Conservation (phyloP, 345 rosid genomes). For the Camelina neglecta region DNA sequence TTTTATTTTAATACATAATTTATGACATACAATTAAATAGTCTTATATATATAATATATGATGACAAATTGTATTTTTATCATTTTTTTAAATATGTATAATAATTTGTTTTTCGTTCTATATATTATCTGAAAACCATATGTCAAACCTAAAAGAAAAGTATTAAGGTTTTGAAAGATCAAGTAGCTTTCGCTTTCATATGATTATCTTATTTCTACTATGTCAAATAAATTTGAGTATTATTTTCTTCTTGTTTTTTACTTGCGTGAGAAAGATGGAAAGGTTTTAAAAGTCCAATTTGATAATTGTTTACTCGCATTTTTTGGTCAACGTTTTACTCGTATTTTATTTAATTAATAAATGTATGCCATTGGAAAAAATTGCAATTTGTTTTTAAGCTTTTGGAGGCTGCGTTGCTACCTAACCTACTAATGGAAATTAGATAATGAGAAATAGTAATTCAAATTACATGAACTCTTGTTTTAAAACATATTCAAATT, state of each 20-base stretch:
- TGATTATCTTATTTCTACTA: slow-evolving; percentile 11
- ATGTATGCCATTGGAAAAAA: neutral
- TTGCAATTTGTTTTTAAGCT: neutral
- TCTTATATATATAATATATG: too few relatives aligned
- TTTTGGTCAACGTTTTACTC: slow-evolving; percentile 10
- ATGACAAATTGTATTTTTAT: too few relatives aligned
- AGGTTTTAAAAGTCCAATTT: slow-evolving; percentile 22
- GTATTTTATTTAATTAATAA: neutral
- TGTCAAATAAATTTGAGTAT: slow-evolving; percentile 2
- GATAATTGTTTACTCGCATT: slow-evolving; percentile 1
- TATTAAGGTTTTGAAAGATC: neutral
- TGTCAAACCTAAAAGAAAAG: neutral
- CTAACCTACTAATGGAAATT: slow-evolving; percentile 21
- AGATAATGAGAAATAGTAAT: neutral
- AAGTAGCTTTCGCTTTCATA: slow-evolving; percentile 8
- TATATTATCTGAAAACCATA: neutral
- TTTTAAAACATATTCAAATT: neutral
- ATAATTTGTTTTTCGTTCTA: too few relatives aligned
- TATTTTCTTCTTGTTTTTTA: neutral
- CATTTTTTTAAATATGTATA: too few relatives aligned
- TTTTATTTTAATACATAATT: too few relatives aligned
- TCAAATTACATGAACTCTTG: neutral
- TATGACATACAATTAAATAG: too few relatives aligned
- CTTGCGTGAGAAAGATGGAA: slow-evolving; percentile 22
- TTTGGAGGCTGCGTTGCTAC: slow-evolving; percentile 20